Conservation (phyloP, 2,329 filamentous ascomycete genomes). For the Elsinoe arachidis region DNA sequence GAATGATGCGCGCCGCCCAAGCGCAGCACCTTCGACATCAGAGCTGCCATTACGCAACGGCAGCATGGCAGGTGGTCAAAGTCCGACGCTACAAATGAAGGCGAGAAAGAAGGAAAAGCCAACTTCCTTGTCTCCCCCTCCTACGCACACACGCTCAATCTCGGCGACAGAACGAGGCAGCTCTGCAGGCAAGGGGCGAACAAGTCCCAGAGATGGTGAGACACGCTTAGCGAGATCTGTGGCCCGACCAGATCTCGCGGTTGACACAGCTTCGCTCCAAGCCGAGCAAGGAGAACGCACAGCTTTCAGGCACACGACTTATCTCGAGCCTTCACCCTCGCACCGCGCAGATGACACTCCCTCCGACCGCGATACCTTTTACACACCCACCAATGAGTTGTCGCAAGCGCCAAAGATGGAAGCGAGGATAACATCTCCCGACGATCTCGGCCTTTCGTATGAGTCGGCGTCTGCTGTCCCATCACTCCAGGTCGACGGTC, state of each 20-base stretch:
- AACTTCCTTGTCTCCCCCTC: conserved; percentile 1
- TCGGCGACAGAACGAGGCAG: neutral
- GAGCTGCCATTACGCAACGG: conserved; percentile 9
- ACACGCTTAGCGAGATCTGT: neutral
- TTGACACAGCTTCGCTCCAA: conserved; percentile 5
- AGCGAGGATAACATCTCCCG: conserved; percentile 41
- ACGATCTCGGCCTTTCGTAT: conserved; percentile 15
- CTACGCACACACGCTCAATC: neutral
- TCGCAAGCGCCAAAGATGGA: conserved; percentile 35
- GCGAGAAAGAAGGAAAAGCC: conserved; percentile 8
- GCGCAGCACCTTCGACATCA: conserved; percentile 13
- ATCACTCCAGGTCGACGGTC: conserved; percentile 40
- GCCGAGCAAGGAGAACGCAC: conserved; percentile 4
- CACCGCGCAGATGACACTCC: neutral
- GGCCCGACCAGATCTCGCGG: neutral
- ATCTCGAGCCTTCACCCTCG: neutral
- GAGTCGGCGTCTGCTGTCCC: conserved; percentile 31
- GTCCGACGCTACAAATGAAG: conserved; percentile 7
- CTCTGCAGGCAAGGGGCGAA: conserved; percentile 4
- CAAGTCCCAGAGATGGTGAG: neutral
- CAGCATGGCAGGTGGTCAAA: neutral
- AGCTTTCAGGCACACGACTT: neutral
- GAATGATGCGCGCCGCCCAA: neutral
- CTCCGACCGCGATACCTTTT: conserved; percentile 6
- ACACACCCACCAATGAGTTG: conserved; percentile 14